Conservation (phyloP, 2,329 filamentous ascomycete species). For the Neonectria sp. region DNA sequence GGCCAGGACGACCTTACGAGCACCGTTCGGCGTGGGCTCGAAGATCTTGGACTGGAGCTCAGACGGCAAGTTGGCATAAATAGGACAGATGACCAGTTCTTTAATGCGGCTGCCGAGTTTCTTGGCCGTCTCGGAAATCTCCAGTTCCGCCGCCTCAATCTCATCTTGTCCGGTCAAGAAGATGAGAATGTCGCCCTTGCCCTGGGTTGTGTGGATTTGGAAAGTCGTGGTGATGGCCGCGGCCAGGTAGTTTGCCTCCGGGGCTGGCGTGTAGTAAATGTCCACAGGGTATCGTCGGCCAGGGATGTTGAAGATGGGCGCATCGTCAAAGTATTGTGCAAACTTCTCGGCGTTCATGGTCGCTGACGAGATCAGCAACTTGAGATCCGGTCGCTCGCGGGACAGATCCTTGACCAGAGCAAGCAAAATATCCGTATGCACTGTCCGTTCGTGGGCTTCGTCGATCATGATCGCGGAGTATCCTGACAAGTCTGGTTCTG, state of each 20-base stretch:
- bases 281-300: conserved; percentile 91
- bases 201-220: conserved; percentile 92
- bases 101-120: conserved; percentile 89
- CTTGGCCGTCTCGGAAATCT: conserved; percentile 86
- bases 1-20: conserved; percentile 91
- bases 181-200: conserved; percentile 89
- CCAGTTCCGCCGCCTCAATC: conserved; percentile 89
- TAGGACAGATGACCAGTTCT: conserved; percentile 91
- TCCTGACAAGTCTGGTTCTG: conserved; percentile 84
- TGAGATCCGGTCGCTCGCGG: conserved; percentile 85
- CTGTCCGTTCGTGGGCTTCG: conserved; percentile 94
- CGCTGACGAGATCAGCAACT: conserved; percentile 92
- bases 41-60: conserved; percentile 96
- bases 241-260: conserved; percentile 93
- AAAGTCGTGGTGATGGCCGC: conserved; percentile 95
- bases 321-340: conserved; percentile 90
- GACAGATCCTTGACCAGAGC: conserved; percentile 92
- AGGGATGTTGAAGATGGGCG: conserved; percentile 95
- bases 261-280: conserved; percentile 90
- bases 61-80: conserved; percentile 93
- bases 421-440: conserved; percentile 91
- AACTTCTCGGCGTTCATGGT: conserved; percentile 97
- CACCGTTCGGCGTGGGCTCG: conserved; percentile 87
- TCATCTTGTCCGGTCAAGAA: conserved; percentile 98
- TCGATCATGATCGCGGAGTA: conserved; percentile 97